Conservation (phyloP, 129 eudicot genomes). For the Apium graveolens region DNA sequence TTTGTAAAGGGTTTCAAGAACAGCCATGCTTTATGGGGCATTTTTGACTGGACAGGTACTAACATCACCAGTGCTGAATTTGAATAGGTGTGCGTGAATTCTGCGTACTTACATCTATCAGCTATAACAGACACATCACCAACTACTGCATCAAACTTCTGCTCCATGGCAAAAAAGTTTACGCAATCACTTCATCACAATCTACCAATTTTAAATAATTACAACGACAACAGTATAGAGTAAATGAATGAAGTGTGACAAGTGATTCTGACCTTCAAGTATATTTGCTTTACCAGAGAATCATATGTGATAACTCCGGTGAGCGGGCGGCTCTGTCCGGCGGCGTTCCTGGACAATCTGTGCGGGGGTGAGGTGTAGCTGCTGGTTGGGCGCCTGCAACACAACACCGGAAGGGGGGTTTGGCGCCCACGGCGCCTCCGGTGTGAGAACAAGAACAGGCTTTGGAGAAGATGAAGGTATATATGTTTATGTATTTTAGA, state of each 20-base stretch:
- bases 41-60: slow-evolving; percentile 29
- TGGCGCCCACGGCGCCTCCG: too few species aligned
- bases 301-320: too few species aligned
- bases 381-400: too few species aligned
- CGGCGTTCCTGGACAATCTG: too few species aligned
- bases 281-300: slow-evolving; percentile 32
- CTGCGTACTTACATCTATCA: slow-evolving; percentile 26
- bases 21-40: slow-evolving; percentile 27
- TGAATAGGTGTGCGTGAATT: slow-evolving; percentile 47
- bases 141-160: slow-evolving; percentile 35
- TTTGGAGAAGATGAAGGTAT: too few species aligned
- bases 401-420: too few species aligned
- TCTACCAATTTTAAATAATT: not conserved
- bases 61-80: slow-evolving; percentile 45
- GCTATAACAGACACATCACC: slow-evolving; percentile 47
- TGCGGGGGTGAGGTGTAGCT: too few species aligned
- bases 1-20: slow-evolving; percentile 49
- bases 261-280: slow-evolving; percentile 25
- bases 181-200: not conserved
- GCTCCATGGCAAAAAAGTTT: not conserved
- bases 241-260: not conserved
- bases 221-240: not conserved
- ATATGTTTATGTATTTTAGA: too few species aligned
- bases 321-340: too few species aligned
- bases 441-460: too few species aligned